Evolutionary conservation across 352 stramenopile species (phyloP).

Genomic region (Pythium apleroticum): DNA sequence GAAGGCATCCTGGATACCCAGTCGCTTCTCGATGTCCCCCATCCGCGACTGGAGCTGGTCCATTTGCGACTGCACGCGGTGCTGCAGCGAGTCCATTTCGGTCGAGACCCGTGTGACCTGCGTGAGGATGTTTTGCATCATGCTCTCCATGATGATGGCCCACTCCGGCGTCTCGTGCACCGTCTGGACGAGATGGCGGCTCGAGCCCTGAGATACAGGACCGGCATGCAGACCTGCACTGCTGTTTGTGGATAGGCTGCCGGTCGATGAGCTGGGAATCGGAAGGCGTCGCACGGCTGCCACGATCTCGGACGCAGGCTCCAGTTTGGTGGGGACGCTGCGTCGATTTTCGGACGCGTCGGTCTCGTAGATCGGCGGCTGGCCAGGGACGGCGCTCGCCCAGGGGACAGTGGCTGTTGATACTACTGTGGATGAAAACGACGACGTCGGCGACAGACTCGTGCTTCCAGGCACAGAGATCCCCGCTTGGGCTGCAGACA

Average conservation of each 20-base stretch:
- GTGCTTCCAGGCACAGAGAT: not conserved
- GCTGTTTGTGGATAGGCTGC: not conserved
- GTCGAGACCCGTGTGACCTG: conserved; percentile 53
- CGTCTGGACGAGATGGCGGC: not conserved
- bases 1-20: conserved; percentile 51
- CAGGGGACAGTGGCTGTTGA: not conserved
- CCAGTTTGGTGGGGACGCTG: not conserved
- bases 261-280: not conserved
- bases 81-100: conserved; percentile 55
- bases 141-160: conserved; percentile 48
- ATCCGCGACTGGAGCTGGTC: conserved; percentile 27
- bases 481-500: not conserved
- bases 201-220: not conserved
- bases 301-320: not conserved
- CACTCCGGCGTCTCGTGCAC: conserved; percentile 38
- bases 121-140: conserved; percentile 51
- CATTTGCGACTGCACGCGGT: conserved; percentile 38
- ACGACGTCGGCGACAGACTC: not conserved
- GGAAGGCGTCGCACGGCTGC: not conserved
- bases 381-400: conserved; percentile 12
- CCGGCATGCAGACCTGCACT: not conserved
- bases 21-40: conserved; percentile 39
- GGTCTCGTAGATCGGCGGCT: conserved; percentile 17
- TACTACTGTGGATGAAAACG: not conserved
- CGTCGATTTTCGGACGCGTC: conserved; percentile 3